A percentile compares a stretch with the other conserved stretches of the same genome.
Evolutionary conservation across 768 basidiomycete genomes (phyloP).

Genomic region (Naematelia encephala): DNA sequence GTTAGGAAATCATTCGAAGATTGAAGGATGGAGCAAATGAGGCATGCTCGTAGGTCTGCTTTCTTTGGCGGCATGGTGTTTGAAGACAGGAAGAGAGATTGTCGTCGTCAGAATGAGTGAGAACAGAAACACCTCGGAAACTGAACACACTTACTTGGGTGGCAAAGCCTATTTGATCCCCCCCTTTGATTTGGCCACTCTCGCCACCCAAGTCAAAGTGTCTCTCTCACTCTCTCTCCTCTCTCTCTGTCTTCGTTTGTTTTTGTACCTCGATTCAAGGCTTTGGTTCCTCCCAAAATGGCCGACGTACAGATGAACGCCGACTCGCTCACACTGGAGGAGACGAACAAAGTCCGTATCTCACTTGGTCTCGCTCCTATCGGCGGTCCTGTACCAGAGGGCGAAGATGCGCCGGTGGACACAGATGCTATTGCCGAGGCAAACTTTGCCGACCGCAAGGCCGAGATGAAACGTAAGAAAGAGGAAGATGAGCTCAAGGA

Average conservation of each 20-base stretch:
- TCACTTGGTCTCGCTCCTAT: constrained; percentile 90
- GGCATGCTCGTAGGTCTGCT: constrained; percentile 76
- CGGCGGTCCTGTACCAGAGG: constrained; percentile 64
- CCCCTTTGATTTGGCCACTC: constrained; percentile 1
- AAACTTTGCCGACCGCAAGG: constrained; percentile 74
- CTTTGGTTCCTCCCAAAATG: constrained; percentile 15
- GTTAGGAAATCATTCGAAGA: constrained; percentile 76
- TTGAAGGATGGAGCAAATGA: constrained; percentile 89
- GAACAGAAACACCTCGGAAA: too few relatives aligned
- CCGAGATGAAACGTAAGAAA: constrained; percentile 61
- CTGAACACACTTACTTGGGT: too few relatives aligned
- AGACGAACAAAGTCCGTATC: constrained; percentile 74
- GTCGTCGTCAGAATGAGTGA: not conserved
- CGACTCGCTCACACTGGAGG: constrained; percentile 48
- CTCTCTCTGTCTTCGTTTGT: not conserved
- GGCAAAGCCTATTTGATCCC: not conserved
- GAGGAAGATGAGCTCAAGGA: constrained; percentile 54
- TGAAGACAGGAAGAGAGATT: constrained; percentile 2
- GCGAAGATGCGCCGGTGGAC: constrained; percentile 53
- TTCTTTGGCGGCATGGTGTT: constrained; percentile 47
- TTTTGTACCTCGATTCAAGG: not conserved
- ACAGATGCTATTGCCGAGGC: constrained; percentile 75
- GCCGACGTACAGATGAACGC: constrained; percentile 24
- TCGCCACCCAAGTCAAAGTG: constrained; percentile 12
- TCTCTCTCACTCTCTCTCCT: not conserved